phyloP scores from a whole-genome alignment of 176 grass and related monocot genomes.

The Oryza meyeriana region DNA sequence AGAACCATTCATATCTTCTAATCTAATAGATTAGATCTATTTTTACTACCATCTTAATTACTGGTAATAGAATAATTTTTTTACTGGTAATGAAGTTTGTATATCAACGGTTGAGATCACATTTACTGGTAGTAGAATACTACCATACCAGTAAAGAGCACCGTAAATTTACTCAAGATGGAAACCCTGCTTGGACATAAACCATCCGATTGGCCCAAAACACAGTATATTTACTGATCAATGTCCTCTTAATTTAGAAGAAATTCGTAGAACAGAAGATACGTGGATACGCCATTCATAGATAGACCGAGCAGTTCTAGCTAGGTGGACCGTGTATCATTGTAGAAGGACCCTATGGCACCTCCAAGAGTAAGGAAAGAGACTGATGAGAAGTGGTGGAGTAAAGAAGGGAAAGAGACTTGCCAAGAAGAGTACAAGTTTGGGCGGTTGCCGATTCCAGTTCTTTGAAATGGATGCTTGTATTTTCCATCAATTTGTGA shows the following conservation, averaged over 20 bases:
- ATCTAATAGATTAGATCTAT: too few species aligned
- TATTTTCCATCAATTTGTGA: not conserved
- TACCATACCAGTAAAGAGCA: too few species aligned
- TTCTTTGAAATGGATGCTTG: constrained; percentile 21
- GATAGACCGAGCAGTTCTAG: not conserved
- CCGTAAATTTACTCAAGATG: too few species aligned
- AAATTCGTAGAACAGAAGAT: not conserved
- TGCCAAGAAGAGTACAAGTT: constrained; percentile 28
- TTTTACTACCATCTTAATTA: too few species aligned
- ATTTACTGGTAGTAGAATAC: too few species aligned
- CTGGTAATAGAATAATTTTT: too few species aligned
- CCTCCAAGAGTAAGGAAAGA: constrained; percentile 13
- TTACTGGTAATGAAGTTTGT: too few species aligned
- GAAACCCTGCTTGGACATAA: not conserved
- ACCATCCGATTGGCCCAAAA: not conserved
- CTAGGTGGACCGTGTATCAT: not conserved
- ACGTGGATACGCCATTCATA: not conserved
- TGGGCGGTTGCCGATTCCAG: constrained; percentile 37
- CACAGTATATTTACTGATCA: not conserved
- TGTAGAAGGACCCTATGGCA: not conserved
- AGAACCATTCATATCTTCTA: too few species aligned
- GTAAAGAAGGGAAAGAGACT: constrained; percentile 41
- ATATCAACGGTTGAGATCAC: too few species aligned
- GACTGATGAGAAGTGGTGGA: not conserved
- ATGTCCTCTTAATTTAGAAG: not conserved